Base-by-base conservation (phyloP, 345 rosid species). In the Excoecaria agallocha region DNA sequence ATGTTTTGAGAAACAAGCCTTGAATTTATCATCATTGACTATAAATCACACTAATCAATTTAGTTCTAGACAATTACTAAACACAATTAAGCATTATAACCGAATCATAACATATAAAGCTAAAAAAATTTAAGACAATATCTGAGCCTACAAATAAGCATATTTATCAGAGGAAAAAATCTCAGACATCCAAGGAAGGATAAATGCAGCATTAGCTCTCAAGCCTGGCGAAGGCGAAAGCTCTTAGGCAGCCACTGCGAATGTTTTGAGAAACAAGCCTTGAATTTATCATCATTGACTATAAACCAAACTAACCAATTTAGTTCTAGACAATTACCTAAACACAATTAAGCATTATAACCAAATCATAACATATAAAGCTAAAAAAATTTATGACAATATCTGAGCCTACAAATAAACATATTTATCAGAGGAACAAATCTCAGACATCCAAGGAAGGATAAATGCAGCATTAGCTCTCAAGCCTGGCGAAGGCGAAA, bases 171-270 rank as follows among this genome's bases (percentile, higher is more conserved):
- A 8, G 3, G 8, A 8, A 41, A 0, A 8, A 3, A 61, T 74
- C 46, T 83, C 84, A 83, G 82, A 82, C 85, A 88, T 84, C 88
- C 91, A 86, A 87, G 91, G 91, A 87, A 87, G 89, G 85, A 87
- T 76, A 69, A 12, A 6, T 76, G 63, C 90, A 57, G 79, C 91
- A 89, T 7, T 2, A 85, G 76, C 90, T 86, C 90, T 87, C 91
- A 82, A 86, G 87, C 87, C 88, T 6, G 77, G 80, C 69, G 7
- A 82, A 75, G 85, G 85, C 84, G 84, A 84, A 86, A 86, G 84
- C 77, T 76, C 87, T 81, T 24, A 75, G 86, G 68, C 80, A 81
- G 86, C 86, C 89, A 81, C 86, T 78, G 85, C 86, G 76, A 82
- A 82, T 80, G 85, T 77, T 67, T 62, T 55, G 77, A 82, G 79